Conservation (phyloP, 2,329 filamentous ascomycete genomes). For the Fusarium nelsonii region DNA sequence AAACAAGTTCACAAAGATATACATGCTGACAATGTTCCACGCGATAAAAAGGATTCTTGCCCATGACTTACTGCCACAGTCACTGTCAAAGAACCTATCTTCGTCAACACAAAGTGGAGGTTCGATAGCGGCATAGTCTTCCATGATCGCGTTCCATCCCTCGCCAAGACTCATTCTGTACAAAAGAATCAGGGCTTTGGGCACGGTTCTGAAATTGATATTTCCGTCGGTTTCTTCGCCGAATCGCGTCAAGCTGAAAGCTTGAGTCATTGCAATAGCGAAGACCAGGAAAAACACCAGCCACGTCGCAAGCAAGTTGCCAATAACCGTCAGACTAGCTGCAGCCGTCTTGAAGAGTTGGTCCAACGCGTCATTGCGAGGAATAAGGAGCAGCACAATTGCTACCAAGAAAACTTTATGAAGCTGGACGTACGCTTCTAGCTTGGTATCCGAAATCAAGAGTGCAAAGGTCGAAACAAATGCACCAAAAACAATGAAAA, state of each 20-base stretch:
- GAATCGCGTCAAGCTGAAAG: conserved; percentile 94
- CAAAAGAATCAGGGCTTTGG: conserved; percentile 91
- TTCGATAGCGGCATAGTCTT: conserved; percentile 86
- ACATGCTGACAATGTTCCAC: conserved; percentile 99
- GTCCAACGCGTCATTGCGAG: conserved; percentile 95
- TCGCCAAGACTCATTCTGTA: conserved; percentile 95
- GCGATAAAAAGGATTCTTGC: conserved; percentile 89
- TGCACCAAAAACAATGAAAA: conserved; percentile 82
- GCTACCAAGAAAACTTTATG: conserved; percentile 96
- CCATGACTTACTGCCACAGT: conserved; percentile 93
- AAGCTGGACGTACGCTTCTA: conserved; percentile 78
- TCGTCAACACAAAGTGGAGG: conserved; percentile 84
- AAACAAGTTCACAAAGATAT: conserved; percentile 98
- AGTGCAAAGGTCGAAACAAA: conserved; percentile 84
- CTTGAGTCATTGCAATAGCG: conserved; percentile 95
- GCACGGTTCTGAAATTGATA: conserved; percentile 92
- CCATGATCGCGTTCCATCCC: conserved; percentile 97
- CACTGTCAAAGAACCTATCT: conserved; percentile 82
- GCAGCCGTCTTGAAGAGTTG: conserved; percentile 99
- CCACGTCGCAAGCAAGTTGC: conserved; percentile 95
- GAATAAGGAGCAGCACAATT: conserved; percentile 90
- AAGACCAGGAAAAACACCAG: conserved; percentile 96
- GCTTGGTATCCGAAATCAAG: conserved; percentile 70
- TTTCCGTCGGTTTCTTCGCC: conserved; percentile 78
- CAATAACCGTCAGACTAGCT: conserved; percentile 89